A percentile compares a stretch with the other conserved stretches of the same genome.
Evolutionary conservation across 2,329 filamentous ascomycete species (phyloP).

Genomic region (Aspergillus aculeatinus): DNA sequence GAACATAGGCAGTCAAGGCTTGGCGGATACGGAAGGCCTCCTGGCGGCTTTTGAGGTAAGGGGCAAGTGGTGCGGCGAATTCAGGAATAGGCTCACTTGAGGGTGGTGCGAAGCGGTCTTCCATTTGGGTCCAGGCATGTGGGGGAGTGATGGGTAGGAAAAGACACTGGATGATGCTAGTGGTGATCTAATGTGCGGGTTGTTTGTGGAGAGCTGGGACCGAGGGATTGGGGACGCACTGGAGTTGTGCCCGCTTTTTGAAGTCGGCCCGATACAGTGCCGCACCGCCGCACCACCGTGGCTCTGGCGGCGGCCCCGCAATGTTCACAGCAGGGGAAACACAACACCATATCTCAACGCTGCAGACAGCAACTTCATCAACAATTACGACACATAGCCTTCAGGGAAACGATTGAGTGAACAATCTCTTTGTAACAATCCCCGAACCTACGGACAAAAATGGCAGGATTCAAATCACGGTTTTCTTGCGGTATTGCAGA

Average conservation of each 20-base stretch:
- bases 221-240: neutral
- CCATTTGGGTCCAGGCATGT: neutral
- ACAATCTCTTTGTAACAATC: no score
- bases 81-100: conserved; percentile 33
- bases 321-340: neutral
- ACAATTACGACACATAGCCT: no score
- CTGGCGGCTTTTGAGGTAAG: conserved; percentile 41
- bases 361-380: no score
- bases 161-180: neutral
- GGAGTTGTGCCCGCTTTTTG: conserved; percentile 5
- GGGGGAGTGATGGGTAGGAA: neutral
- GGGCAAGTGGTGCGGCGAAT: conserved; percentile 36
- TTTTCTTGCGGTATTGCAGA: neutral
- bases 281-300: neutral
- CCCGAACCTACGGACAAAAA: neutral
- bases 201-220: conserved; percentile 1
- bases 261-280: conserved; percentile 9
- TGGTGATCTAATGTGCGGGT: neutral
- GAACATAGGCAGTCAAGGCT: conserved; percentile 39
- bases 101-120: conserved; percentile 7
- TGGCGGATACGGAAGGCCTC: conserved; percentile 42
- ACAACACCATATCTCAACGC: no score
- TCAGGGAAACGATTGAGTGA: no score
- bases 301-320: neutral
- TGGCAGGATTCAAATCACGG: neutral